Conservation (phyloP, 2,329 filamentous ascomycete genomes). For the Sporothrix globosa region DNA sequence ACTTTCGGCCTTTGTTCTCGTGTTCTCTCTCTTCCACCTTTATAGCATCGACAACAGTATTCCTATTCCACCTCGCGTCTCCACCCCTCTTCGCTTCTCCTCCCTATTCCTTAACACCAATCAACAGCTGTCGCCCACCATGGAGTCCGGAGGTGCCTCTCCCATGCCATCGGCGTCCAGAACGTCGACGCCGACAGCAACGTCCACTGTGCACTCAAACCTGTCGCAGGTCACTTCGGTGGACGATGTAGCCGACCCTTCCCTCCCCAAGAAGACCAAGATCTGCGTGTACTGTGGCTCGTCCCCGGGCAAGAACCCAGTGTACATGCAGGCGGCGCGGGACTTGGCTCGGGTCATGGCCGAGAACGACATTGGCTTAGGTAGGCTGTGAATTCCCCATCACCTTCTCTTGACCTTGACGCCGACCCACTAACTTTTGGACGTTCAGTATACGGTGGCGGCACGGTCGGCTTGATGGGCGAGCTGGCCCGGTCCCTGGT, state of each 20-base stretch:
- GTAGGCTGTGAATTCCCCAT: constrained; percentile 44
- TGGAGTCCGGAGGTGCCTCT: constrained; percentile 49
- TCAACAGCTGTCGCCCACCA: constrained; percentile 36
- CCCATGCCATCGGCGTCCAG: constrained; percentile 42
- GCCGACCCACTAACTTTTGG: neutral
- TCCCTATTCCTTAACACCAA: constrained; percentile 23
- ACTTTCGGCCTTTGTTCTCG: neutral
- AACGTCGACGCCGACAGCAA: constrained; percentile 40
- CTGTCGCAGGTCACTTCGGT: constrained; percentile 35
- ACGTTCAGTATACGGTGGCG: constrained; percentile 80
- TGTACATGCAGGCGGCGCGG: constrained; percentile 77
- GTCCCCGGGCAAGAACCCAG: constrained; percentile 69
- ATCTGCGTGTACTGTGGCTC: constrained; percentile 97
- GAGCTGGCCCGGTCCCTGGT: constrained; percentile 87
- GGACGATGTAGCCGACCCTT: constrained; percentile 39
- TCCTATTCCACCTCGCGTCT: constrained; percentile 18
- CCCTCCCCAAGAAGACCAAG: constrained; percentile 56
- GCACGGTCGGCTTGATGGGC: constrained; percentile 94
- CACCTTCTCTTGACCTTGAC: neutral
- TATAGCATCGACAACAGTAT: neutral
- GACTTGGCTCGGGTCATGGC: constrained; percentile 74
- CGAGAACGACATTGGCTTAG: constrained; percentile 74
- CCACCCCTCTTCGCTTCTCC: constrained; percentile 26
- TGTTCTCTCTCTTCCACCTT: neutral
- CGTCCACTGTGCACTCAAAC: constrained; percentile 23